Conservation (phyloP, 441 rosid genomes). For the Euphorbia celastroides region DNA sequence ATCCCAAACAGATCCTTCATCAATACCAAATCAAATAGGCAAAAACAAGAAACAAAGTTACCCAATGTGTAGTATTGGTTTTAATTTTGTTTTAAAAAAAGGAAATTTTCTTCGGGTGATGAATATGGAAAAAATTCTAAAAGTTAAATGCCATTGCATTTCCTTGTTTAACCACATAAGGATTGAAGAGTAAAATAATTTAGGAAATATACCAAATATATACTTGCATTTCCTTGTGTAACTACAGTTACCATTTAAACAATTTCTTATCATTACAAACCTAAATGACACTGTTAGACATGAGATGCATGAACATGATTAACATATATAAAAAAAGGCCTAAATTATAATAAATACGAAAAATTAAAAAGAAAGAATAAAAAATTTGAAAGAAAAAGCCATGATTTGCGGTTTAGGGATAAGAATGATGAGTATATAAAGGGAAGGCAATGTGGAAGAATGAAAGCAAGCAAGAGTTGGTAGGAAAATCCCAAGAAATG, state of each 20-base stretch:
- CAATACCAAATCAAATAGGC: too few species aligned
- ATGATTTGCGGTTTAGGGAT: slow-evolving; percentile 27
- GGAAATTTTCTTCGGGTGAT: background rate
- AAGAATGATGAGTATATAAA: slow-evolving; percentile 7
- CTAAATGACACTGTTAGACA: slow-evolving; percentile 6
- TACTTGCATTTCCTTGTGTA: background rate
- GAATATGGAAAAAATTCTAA: background rate
- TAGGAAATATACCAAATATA: slow-evolving; percentile 5
- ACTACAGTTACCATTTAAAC: slow-evolving; percentile 8
- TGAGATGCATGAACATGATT: background rate
- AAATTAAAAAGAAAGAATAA: background rate
- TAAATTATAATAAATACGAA: background rate
- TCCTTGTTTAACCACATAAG: background rate
- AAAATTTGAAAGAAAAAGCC: slow-evolving; percentile 31
- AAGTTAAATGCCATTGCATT: background rate
- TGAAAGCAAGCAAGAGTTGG: background rate
- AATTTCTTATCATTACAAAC: slow-evolving; percentile 11
- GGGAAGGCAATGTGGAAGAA: background rate
- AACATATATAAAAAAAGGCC: background rate
- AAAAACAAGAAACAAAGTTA: too few species aligned
- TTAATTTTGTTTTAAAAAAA: background rate
- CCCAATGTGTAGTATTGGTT: background rate
- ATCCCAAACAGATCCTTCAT: too few species aligned
- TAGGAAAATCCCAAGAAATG: background rate
- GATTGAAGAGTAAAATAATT: background rate